Evolutionary conservation across 2,329 filamentous ascomycete genomes (phyloP).

Genomic region (Colletotrichum sp.): DNA sequence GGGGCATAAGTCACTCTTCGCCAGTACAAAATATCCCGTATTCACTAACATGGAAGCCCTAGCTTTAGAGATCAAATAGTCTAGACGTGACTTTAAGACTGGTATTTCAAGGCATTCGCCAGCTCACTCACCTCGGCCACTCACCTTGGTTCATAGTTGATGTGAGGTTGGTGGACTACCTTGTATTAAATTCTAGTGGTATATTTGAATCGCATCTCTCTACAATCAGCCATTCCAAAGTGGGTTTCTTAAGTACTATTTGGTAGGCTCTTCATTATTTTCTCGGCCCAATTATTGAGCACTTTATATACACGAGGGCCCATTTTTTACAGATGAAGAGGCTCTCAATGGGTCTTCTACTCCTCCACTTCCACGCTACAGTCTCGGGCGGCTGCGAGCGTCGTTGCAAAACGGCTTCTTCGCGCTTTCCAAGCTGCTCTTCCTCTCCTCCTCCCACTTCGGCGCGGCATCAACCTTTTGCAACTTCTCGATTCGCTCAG

Average conservation of each 20-base stretch:
- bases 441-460: not conserved
- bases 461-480: not conserved
- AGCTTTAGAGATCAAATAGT: not conserved
- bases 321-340: not conserved
- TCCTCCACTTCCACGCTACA: not conserved
- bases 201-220: not conserved
- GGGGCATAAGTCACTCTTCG: not conserved
- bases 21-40: not conserved
- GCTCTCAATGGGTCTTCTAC: not conserved
- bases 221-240: not conserved
- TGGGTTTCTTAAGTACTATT: fast-evolving
- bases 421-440: not conserved
- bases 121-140: not conserved
- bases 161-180: not conserved
- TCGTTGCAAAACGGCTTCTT: not conserved
- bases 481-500: not conserved
- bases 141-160: not conserved
- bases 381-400: not conserved
- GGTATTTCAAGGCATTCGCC: fast-evolving
- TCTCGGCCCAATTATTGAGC: not conserved
- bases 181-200: fast-evolving
- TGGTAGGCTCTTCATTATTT: not conserved
- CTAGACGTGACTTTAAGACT: not conserved
- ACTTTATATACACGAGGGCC: not conserved
- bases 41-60: not conserved